These are phyloP conservation scores for Colletotrichum eleusines DNA, from an alignment of 2,329 filamentous ascomycete genomes.

Conservation along the genomic window DNA sequence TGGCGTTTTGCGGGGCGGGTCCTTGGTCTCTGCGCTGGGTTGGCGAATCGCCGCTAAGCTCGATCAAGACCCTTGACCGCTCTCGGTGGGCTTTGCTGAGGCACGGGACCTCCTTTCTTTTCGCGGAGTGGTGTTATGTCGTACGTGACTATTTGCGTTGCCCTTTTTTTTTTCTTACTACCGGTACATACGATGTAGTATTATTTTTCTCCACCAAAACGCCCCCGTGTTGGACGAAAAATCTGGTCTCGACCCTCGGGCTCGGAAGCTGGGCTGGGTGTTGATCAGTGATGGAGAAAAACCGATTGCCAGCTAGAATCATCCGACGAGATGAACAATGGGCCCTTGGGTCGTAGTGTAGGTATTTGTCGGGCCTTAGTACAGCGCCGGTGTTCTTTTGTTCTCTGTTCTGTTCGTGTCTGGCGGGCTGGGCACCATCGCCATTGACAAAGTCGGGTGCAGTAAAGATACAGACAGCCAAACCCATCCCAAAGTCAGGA, in stretches of 20 bases:
- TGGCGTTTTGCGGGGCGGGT: constrained; percentile 42
- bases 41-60: constrained; percentile 39
- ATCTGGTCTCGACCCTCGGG: constrained; percentile 9
- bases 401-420: not conserved
- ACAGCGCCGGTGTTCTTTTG: not conserved
- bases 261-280: not conserved
- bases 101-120: not conserved
- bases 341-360: too few species aligned
- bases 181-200: too few species aligned
- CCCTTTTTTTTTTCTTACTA: not conserved
- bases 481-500: not conserved
- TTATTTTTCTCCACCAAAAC: too few species aligned
- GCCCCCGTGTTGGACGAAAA: not conserved
- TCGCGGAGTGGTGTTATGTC: not conserved
- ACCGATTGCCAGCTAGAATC: not conserved
- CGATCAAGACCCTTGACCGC: constrained; percentile 38
- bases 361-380: not conserved
- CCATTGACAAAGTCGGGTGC: not conserved
- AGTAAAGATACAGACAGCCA: not conserved
- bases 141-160: too few species aligned
- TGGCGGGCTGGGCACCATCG: not conserved
- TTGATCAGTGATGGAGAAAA: not conserved
- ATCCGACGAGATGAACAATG: not conserved
- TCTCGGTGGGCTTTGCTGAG: constrained; percentile 8
- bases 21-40: not conserved